A percentile compares a stretch with the other conserved stretches of the same genome.
phyloP scores from a whole-genome alignment of 352 stramenopile genomes.

The Phytophthora quininea region DNA sequence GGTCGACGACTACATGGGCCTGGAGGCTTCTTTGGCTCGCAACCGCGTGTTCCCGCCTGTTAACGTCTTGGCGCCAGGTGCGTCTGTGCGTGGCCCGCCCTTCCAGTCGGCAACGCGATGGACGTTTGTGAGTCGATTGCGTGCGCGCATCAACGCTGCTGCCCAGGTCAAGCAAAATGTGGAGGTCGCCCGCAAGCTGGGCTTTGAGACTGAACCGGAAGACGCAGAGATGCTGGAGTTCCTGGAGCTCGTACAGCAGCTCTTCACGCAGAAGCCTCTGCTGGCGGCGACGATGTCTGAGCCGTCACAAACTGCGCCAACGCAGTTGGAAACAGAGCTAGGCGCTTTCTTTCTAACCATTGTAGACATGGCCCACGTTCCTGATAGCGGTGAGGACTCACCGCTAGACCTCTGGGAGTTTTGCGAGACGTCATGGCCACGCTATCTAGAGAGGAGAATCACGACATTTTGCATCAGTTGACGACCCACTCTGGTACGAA shows the following conservation, averaged over 20 bases:
- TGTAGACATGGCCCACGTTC: conserved; percentile 49
- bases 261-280: conserved; percentile 63
- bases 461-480: conserved; percentile 59
- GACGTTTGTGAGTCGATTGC: conserved; percentile 65
- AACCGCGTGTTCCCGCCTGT: conserved; percentile 76
- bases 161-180: conserved; percentile 66
- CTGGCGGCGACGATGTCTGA: conserved; percentile 13
- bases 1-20: conserved; percentile 70
- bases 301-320: conserved; percentile 22
- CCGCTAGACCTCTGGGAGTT: conserved; percentile 60
- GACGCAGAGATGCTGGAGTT: conserved; percentile 75
- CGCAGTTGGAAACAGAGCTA: conserved; percentile 49
- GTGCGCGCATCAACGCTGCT: conserved; percentile 66
- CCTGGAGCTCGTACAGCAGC: conserved; percentile 71
- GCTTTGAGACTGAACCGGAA: conserved; percentile 79
- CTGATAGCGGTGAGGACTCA: conserved; percentile 26
- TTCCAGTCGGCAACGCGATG: conserved; percentile 82
- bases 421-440: conserved; percentile 36
- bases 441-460: conserved; percentile 43
- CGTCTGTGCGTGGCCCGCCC: conserved; percentile 69
- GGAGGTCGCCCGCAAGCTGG: conserved; percentile 59
- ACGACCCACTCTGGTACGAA: conserved; percentile 53
- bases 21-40: conserved; percentile 55
- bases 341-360: conserved; percentile 69
- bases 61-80: conserved; percentile 63